Evolutionary conservation across 257 asterid genomes (phyloP), one percentile per base, ranked within the genome.

Genomic region (Avicennia marina): DNA sequence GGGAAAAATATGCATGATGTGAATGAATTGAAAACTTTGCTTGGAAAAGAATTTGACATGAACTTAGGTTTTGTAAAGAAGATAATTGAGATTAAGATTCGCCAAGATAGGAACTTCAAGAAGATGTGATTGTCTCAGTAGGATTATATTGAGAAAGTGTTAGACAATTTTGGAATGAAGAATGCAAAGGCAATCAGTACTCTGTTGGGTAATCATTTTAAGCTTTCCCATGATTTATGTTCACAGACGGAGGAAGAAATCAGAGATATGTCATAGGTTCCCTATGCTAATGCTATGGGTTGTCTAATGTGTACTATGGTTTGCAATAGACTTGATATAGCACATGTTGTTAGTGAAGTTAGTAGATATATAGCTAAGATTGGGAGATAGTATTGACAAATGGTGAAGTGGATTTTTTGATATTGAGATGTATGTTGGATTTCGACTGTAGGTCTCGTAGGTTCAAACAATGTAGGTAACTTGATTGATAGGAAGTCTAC

Each of bases 31-130:
- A 49, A 48, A 36, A 7, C 1, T 19, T 0, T 53, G 34, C 8
- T 64, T 8, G 53, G 10, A 3, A 20, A 26, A 4, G 49, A 53
- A 25, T 53, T 64, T 54, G 48, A 13, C 6, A 61, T 61, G 58
- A 61, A 48, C 34, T 7, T 36, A 36, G 13, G 13, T 34, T 49
- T 26, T 11, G 58, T 50, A 47, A 48, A 29, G 20, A 25, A 15
- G 46, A 27, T 22, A 29, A 21, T 60, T 11, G 66, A 24, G 4
- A 49, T 48, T 50, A 26, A 49, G 3, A 44, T 43, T 5, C 1
- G 6, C 2, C 0, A 31, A 22, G n/a, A 54, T n/a, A 9, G 31
- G 22, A 34, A 3, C 31, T n/a, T 6, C 2, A 41, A 27, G 19
- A 53, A 43, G 18, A 40, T 53, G n/a, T 64, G 4, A 7, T 13